Base-by-base conservation (phyloP, 192 early-diverging fungal species). In the Helicostylum pulchrum region DNA sequence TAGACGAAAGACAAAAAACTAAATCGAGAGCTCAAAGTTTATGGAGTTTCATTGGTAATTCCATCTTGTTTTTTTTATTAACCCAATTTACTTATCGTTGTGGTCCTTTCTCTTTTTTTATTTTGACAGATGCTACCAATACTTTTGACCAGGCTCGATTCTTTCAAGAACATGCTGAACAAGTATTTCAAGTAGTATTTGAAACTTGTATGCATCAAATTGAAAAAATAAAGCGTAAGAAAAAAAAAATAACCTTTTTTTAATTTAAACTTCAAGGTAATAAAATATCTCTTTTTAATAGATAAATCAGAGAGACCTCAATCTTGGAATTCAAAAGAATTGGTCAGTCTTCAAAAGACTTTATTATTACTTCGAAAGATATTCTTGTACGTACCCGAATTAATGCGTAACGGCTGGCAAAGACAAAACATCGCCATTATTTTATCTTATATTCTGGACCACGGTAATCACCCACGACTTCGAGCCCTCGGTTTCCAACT, bases 351-450 rank as follows among this genome's bases (percentile, higher is more conserved):
- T 7, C 77, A 91, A 70, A 84, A 87, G 56, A 80, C 80, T 0
- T 54, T 91, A 31, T 64, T 78, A 46, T 57, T 93, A 23, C 69
- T 93, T 19, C 74, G 85, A 45, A 89, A 87, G 56, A 75, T 92
- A 48, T 81, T 92, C 60, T 59, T 85, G 11, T 88, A 77, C 72
- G 67, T 87, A 11, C 84, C 85, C 7, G 85, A 90, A 59, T 75
- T 83, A 66, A 84, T 93, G 68, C 77, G 82, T n/a, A 72, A 72
- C 34, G 91, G 92, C 6, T 94, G 91, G 92, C 82, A 92, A 64
- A 65, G 79, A 14, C 61, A 68, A 47, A 72, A 80, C 60, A 85
- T 93, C 49, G 88, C 84, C 11, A 79, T 77, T 12, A 80, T 93
- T 31, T 64, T 92, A 11, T 76, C 86, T 4, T 77, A 83, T 17